Percentiles rank a stretch among this genome's conserved stretches.
Evolutionary conservation across 1,284 basidiomycete genomes (phyloP).

Genomic region (Polyporus tsugae): DNA sequence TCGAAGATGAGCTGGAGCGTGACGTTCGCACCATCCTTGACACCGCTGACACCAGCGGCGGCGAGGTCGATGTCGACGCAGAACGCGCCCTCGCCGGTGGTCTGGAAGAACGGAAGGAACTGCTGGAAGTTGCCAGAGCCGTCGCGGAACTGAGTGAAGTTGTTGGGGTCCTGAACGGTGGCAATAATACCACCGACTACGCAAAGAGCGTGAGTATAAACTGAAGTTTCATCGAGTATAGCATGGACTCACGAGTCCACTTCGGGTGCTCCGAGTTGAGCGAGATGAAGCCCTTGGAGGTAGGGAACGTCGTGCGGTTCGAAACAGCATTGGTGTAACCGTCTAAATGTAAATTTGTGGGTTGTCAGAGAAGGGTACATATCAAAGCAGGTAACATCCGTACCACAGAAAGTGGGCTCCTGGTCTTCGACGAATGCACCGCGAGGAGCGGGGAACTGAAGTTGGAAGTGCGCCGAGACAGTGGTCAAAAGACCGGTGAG

Average conservation of each 20-base stretch:
- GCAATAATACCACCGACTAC: conserved; percentile 66
- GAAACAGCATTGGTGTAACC: conserved; percentile 53
- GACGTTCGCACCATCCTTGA: conserved; percentile 63
- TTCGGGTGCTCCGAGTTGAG: conserved; percentile 66
- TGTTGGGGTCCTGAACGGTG: conserved; percentile 61
- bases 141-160: conserved; percentile 60
- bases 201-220: neutral
- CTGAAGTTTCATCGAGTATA: neutral
- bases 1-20: conserved; percentile 68
- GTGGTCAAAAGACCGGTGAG: conserved; percentile 39
- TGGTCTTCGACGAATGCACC: conserved; percentile 64
- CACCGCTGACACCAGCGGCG: conserved; percentile 56
- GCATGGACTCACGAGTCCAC: conserved; percentile 58
- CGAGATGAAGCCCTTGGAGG: conserved; percentile 60
- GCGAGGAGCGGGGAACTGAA: conserved; percentile 70
- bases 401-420: conserved; percentile 68
- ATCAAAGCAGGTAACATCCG: conserved; percentile 29
- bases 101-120: conserved; percentile 58
- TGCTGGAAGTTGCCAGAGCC: conserved; percentile 33
- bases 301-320: conserved; percentile 70
- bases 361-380: conserved; percentile 1
- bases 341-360: conserved; percentile 47
- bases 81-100: conserved; percentile 59
- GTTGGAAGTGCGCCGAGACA: conserved; percentile 73
- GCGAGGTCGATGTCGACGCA: conserved; percentile 71